A percentile compares a stretch with the other conserved stretches of the same genome.
Evolutionary conservation across 129 eudicot genomes (phyloP).

Genomic region (Saposhnikovia divaricata): DNA sequence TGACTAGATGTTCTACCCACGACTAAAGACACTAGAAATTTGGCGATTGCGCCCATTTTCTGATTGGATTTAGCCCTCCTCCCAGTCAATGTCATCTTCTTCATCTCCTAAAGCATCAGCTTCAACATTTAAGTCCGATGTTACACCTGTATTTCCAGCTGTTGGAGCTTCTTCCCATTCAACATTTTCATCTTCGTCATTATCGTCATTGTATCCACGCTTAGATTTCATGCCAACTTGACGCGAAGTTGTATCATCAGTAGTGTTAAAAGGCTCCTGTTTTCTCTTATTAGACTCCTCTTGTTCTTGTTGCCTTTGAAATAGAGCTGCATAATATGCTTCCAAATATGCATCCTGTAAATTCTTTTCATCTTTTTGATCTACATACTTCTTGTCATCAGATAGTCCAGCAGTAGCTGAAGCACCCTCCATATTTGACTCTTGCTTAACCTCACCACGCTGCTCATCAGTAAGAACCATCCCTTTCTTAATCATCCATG

Average conservation of each 20-base stretch:
- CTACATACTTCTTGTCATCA: constrained; percentile 66
- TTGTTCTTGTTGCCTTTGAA: constrained; percentile 55
- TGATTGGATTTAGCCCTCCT: constrained; percentile 28
- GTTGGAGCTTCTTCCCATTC: constrained; percentile 75
- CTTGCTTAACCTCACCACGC: constrained; percentile 61
- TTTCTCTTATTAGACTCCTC: constrained; percentile 41
- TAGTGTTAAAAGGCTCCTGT: constrained; percentile 29
- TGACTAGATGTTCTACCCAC: background rate
- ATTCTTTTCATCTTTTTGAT: constrained; percentile 42
- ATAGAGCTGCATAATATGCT: constrained; percentile 89
- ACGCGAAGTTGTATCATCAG: constrained; percentile 25
- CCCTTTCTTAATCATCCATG: constrained; percentile 91
- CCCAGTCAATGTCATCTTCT: constrained; percentile 68
- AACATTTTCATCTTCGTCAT: constrained; percentile 47
- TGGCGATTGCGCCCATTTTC: background rate
- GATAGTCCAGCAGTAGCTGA: constrained; percentile 30
- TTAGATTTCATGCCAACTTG: constrained; percentile 58
- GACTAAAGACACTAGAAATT: background rate
- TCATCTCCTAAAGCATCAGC: constrained; percentile 1
- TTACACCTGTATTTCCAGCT: constrained; percentile 15
- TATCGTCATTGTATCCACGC: constrained; percentile 45
- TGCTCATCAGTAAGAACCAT: constrained; percentile 82
- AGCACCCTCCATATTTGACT: constrained; percentile 41
- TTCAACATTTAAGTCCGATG: background rate
- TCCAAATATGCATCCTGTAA: constrained; percentile 63